Percentiles rank a stretch among this genome's conserved stretches.
Conservation (phyloP, 2,329 filamentous ascomycete genomes). For the Xylariaceae sp. region DNA sequence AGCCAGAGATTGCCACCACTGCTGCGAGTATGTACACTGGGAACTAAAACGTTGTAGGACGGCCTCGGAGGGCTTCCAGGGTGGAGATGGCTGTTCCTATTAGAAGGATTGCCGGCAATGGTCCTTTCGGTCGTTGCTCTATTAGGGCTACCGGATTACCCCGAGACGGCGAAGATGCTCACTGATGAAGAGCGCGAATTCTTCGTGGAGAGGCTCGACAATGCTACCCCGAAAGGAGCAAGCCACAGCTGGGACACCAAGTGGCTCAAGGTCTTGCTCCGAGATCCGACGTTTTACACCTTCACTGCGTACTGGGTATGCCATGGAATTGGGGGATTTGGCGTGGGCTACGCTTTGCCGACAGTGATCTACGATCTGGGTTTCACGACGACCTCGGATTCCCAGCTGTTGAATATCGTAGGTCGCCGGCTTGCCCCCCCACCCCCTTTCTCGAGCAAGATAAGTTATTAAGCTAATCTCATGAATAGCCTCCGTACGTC, state of each 20-base stretch:
- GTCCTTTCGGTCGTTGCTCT: slow-evolving; percentile 22
- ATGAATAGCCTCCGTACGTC: slow-evolving; percentile 27
- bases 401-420: slow-evolving; percentile 36
- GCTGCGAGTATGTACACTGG: background rate
- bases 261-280: slow-evolving; percentile 22
- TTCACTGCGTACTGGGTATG: slow-evolving; percentile 32
- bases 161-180: slow-evolving; percentile 23
- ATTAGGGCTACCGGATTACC: slow-evolving; percentile 26
- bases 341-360: slow-evolving; percentile 30
- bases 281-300: slow-evolving; percentile 29
- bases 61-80: slow-evolving; percentile 24
- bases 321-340: slow-evolving; percentile 35
- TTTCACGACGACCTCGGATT: slow-evolving; percentile 32
- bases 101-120: slow-evolving; percentile 28
- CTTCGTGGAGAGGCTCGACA: slow-evolving; percentile 20
- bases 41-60: slow-evolving; percentile 10
- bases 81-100: slow-evolving; percentile 31
- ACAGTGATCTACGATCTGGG: slow-evolving; percentile 36
- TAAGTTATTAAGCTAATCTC: background rate
- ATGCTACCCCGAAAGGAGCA: slow-evolving; percentile 22
- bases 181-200: slow-evolving; percentile 19
- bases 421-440: slow-evolving; percentile 4
- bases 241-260: slow-evolving; percentile 25
- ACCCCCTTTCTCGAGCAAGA: too few species aligned
- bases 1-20: background rate